Evolutionary conservation across 2,329 filamentous ascomycete species (phyloP).

Genomic region (Dothideomycetes sp.): DNA sequence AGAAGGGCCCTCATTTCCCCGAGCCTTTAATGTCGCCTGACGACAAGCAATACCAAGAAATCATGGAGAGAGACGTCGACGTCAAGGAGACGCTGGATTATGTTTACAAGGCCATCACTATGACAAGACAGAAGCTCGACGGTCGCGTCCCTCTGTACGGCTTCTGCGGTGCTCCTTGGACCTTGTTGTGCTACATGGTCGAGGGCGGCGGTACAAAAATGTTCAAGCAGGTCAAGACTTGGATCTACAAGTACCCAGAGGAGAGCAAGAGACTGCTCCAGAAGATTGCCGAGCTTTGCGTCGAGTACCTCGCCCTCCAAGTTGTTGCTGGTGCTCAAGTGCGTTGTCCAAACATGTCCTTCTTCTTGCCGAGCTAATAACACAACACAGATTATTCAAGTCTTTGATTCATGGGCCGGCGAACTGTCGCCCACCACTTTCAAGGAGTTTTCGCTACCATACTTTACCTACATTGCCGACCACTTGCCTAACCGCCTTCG

Average conservation of each 20-base stretch:
- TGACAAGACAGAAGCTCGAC: constrained; percentile 78
- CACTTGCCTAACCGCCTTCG: constrained; percentile 66
- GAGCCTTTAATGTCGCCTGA: constrained; percentile 68
- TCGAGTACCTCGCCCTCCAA: constrained; percentile 87
- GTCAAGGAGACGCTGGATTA: constrained; percentile 80
- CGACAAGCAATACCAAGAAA: constrained; percentile 71
- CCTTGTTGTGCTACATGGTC: constrained; percentile 96
- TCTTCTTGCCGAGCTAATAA: not conserved
- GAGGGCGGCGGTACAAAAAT: constrained; percentile 94
- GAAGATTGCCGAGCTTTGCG: constrained; percentile 89
- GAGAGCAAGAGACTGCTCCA: constrained; percentile 72
- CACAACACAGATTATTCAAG: constrained; percentile 79
- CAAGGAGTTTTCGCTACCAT: constrained; percentile 76
- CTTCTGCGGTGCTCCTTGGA: constrained; percentile 96
- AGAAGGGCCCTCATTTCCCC: constrained; percentile 92
- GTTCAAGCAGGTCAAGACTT: constrained; percentile 89
- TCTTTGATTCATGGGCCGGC: constrained; percentile 97
- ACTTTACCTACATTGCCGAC: constrained; percentile 72
- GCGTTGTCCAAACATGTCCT: constrained; percentile 23
- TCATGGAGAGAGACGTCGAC: constrained; percentile 71
- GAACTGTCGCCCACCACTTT: constrained; percentile 82
- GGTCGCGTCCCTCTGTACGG: constrained; percentile 89
- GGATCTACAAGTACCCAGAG: constrained; percentile 83
- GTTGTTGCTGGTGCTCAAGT: constrained; percentile 88
- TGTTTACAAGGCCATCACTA: constrained; percentile 88